These are phyloP conservation scores for Circinella minor DNA, from an alignment of 371 early-diverging fungal genomes.

Conservation along the genomic window DNA sequence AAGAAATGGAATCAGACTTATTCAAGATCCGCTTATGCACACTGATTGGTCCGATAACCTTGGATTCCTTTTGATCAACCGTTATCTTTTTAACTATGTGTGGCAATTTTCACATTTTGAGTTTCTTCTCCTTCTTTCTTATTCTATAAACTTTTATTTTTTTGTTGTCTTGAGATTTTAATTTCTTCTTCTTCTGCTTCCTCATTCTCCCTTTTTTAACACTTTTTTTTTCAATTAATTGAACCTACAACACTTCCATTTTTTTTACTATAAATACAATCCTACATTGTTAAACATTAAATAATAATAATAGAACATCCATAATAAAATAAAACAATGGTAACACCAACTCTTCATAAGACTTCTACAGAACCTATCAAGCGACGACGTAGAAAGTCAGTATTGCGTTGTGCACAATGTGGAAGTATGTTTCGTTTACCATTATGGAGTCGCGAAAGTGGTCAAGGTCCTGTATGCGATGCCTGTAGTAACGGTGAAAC, in stretches of 20 bases:
- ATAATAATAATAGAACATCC: neutral
- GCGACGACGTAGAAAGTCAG: constrained; percentile 33
- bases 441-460: constrained; percentile 45
- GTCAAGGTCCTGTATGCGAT: constrained; percentile 48
- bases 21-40: constrained; percentile 32
- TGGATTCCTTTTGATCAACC: constrained; percentile 8
- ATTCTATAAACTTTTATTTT: neutral
- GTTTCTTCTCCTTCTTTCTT: constrained; percentile 11
- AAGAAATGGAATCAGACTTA: neutral
- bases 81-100: constrained; percentile 9
- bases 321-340: constrained; percentile 5
- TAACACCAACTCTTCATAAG: neutral
- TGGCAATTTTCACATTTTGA: constrained; percentile 5
- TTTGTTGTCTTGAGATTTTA: too few species aligned
- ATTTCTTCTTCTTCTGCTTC: constrained; percentile 8
- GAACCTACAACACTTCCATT: constrained; percentile 12
- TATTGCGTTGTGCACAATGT: constrained; percentile 45
- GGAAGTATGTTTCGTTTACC: constrained; percentile 37
- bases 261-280: too few species aligned
- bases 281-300: neutral
- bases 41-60: constrained; percentile 36
- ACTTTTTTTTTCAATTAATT: constrained; percentile 13
- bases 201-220: constrained; percentile 7
- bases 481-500: constrained; percentile 27
- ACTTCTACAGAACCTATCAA: constrained; percentile 2